Evolutionary conservation across 495 filamentous ascomycete genomes (phyloP).

Genomic region (Apiosordaria backusii): DNA sequence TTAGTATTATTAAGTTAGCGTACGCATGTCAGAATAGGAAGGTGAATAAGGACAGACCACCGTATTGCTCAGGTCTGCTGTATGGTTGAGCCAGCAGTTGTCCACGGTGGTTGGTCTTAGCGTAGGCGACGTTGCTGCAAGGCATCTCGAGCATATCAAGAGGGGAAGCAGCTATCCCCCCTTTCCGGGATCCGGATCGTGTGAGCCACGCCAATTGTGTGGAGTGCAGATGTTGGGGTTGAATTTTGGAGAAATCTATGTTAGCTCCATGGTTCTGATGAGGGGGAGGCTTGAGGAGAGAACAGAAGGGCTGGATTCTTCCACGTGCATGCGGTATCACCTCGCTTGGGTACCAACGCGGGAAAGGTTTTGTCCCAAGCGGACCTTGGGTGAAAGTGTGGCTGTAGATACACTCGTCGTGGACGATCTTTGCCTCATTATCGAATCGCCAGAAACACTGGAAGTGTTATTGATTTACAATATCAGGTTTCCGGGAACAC

Average conservation of each 20-base stretch:
- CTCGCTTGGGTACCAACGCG: constrained; percentile 8
- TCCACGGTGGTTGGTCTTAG: not conserved
- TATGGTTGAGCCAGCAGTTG: constrained; percentile 11
- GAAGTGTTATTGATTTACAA: not conserved
- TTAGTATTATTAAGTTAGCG: not conserved
- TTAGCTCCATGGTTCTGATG: not conserved
- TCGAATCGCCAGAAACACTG: not conserved
- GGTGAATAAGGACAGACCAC: constrained; percentile 6
- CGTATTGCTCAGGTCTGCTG: not conserved
- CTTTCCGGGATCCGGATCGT: not conserved
- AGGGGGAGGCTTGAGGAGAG: not conserved
- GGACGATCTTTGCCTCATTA: not conserved
- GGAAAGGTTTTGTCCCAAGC: not conserved
- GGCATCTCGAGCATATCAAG: not conserved
- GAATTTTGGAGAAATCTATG: not conserved
- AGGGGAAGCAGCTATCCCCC: not conserved
- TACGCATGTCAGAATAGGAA: constrained; percentile 12
- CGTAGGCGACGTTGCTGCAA: constrained; percentile 3
- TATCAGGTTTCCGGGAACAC: not conserved
- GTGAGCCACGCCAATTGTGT: not conserved
- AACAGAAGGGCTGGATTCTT: constrained; percentile 1
- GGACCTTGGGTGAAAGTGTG: not conserved
- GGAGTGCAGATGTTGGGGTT: not conserved
- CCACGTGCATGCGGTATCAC: constrained; percentile 8
- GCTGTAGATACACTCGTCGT: not conserved